Evolutionary conservation across 73 alveolate species (phyloP).

Genomic region (Paramecium sexaurelia): DNA sequence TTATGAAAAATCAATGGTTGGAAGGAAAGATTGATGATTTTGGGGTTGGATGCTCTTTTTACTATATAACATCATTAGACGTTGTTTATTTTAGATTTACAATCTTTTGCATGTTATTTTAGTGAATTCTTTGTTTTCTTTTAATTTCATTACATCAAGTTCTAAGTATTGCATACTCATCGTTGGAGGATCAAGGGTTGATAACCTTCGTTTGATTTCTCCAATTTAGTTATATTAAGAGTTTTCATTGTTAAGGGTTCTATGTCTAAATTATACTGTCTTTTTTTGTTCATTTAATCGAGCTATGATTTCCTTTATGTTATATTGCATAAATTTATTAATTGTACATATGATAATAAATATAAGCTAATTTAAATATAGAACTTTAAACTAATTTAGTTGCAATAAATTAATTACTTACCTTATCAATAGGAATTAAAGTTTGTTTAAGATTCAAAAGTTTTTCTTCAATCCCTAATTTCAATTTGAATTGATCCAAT

Average conservation of each 20-base stretch:
- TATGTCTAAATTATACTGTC: background rate
- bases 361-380: background rate
- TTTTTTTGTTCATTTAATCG: conserved; percentile 9
- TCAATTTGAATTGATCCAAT: background rate
- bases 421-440: background rate
- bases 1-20: background rate
- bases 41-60: background rate
- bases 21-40: background rate
- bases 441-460: background rate
- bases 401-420: background rate
- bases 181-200: conserved; percentile 24
- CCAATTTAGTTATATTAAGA: background rate
- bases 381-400: background rate
- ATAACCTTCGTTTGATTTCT: background rate
- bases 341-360: background rate
- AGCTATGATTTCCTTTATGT: background rate
- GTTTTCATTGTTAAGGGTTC: background rate
- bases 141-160: background rate
- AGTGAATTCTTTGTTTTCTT: background rate
- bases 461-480: background rate
- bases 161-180: background rate
- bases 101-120: background rate
- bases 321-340: background rate
- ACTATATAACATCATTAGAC: background rate
- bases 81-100: background rate